Evolutionary conservation across 306 rosid genomes (phyloP), one percentile per base, ranked within the genome.

Genomic region (Pyrus communis): DNA sequence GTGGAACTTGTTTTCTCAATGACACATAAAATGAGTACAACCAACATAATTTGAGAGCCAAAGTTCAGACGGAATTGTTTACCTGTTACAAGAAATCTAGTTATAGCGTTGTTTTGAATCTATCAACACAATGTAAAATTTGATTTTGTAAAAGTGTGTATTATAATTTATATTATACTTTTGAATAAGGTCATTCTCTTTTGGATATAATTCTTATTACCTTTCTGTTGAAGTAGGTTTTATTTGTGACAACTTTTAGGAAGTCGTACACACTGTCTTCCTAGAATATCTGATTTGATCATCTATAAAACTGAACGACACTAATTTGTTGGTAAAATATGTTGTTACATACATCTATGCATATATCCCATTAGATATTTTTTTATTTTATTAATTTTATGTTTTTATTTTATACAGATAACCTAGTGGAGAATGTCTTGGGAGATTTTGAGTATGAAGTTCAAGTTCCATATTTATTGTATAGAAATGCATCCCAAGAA

Each of bases 391-490:
- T 58, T 62, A 59, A 27, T 75, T 49, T 11, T 70, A 22, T 27
- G 23, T 42, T 45, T 77, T 54, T 61, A 42, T 63, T 76, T 77
- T 62, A 75, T 84, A 75, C 90, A 94, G 98, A 91, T 78, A 91
- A 94, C 82, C 93, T 94, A 55, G 94, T 90, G 86, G 98, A 94
- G 90, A 91, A 94, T 85, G 89, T 94, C 58, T 85, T 91, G 85
- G 91, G 91, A 62, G 98, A 94, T 84, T 94, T 91, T 83, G 98
- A 94, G 85, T 94, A 88, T 80, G 98, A 94, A 84, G 87, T 94
- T 77, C 93, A 91, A 67, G 90, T 82, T 73, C 98, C 98, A 27
- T 94, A 94, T 86, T 83, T 94, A 28, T 84, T 94, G 57, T 94
- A 94, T 80, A 89, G 94, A 71, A 94, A 94, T 86, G 95, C 94